Evolutionary conservation across 805 yeast genomes (phyloP), one percentile per base, ranked within the genome.

Genomic region (Starmerella vitae): DNA sequence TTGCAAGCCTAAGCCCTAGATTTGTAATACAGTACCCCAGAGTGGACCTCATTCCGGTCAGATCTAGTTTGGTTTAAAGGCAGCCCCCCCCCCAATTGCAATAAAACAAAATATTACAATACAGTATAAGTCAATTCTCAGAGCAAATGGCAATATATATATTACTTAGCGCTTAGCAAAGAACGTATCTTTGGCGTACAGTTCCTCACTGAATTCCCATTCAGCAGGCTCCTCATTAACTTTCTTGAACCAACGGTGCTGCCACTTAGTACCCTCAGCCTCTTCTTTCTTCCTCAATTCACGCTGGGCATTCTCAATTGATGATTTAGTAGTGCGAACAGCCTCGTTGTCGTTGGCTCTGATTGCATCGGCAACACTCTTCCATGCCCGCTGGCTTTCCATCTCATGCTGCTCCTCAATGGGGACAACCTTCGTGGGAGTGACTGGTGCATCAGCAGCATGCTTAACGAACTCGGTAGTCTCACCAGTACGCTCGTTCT

Each of bases 361-460:
- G 52, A 85, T 79, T 13, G 97, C 97, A 8, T 69, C 82, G 0
- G 96, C 94, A 20, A 91, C 97, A 48, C 76, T 71, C 37, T 57
- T 52, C 98, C 98, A 88, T 12, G 96, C 96, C 51, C 66, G 73
- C 63, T 95, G 78, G 42, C 83, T 69, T 63, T 88, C 98, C 50
- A 86, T 67, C 26, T 64, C 71, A 59, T 78, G 70, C 64, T 91
- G 97, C 47, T 80, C 67, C 49, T 74, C 84, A 38, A 82, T 65
- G 36, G 94, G 93, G 60, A 83, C 85, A 34, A 88, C 94, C 14
- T 49, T 48, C 39, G 86, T 64, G 33, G 67, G 72, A 45, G 74
- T 75, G 25, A 62, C 57, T 31, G 60, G 47, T 26, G 50, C 43
- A n/a, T 60, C 51, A 33, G 50, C 55, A 14, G 53, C 48, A 38